Percentiles rank a stretch among this genome's conserved stretches.
These are phyloP conservation scores for Hypoxylon sp. DNA, from an alignment of 2,329 filamentous ascomycete species.

Conservation along the genomic window DNA sequence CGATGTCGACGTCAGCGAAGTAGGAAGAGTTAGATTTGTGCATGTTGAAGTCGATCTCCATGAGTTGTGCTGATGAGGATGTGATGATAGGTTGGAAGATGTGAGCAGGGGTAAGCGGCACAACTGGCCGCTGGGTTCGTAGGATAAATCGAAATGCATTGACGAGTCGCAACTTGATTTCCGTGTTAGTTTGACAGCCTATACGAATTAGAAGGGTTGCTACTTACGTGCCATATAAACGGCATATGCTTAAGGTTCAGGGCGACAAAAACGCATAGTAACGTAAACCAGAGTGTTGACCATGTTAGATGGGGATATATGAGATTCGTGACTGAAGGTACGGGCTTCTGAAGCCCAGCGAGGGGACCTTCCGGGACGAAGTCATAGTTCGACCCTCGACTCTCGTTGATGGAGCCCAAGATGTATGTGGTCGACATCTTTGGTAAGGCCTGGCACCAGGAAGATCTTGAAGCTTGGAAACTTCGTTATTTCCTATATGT, in stretches of 20 bases:
- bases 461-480: slow-evolving; percentile 15
- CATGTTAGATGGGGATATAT: slow-evolving; percentile 43
- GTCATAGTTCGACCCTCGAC: slow-evolving; percentile 39
- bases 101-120: slow-evolving; percentile 59
- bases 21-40: slow-evolving; percentile 80
- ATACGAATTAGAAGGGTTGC: slow-evolving; percentile 5
- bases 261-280: slow-evolving; percentile 56
- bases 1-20: slow-evolving; percentile 76
- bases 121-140: slow-evolving; percentile 56
- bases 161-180: slow-evolving; percentile 49
- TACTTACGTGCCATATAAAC: slow-evolving; percentile 70
- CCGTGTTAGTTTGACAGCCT: slow-evolving; percentile 13
- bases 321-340: slow-evolving; percentile 26
- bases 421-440: slow-evolving; percentile 44
- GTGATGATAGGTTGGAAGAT: slow-evolving; percentile 74
- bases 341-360: slow-evolving; percentile 21
- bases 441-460: slow-evolving; percentile 17
- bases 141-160: slow-evolving; percentile 58
- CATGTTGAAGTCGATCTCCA: slow-evolving; percentile 78
- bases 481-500: slow-evolving; percentile 1
- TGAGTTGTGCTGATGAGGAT: slow-evolving; percentile 68
- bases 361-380: slow-evolving; percentile 30
- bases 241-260: slow-evolving; percentile 70
- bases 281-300: slow-evolving; percentile 49
- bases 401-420: slow-evolving; percentile 43